Evolutionary conservation across 2,329 filamentous ascomycete genomes (phyloP).

Genomic region (Apiospora rasikravindrae): DNA sequence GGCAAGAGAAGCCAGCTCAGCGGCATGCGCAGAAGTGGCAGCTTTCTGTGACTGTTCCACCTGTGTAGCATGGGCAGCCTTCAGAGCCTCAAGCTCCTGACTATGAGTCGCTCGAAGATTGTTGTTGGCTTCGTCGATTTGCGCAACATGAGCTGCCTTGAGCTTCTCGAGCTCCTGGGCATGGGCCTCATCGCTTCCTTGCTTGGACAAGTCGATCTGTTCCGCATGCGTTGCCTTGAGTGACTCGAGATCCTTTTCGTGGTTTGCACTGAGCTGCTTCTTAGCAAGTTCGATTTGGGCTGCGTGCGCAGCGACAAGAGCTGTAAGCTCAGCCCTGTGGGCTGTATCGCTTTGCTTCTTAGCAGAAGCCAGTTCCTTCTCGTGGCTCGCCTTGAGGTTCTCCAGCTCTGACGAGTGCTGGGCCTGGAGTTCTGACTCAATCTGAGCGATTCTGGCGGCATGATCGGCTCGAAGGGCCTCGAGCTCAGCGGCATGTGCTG

Average conservation of each 20-base stretch:
- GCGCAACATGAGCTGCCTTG: conserved; percentile 21
- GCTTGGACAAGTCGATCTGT: conserved; percentile 21
- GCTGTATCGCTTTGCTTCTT: conserved; percentile 30
- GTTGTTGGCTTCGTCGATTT: conserved; percentile 23
- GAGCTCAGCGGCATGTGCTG: conserved; percentile 30
- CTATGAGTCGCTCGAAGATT: conserved; percentile 18
- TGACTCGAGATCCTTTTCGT: conserved; percentile 25
- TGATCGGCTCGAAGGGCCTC: conserved; percentile 30
- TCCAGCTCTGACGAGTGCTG: conserved; percentile 28
- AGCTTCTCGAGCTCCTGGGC: conserved; percentile 25
- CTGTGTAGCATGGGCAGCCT: conserved; percentile 28
- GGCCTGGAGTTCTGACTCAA: conserved; percentile 24
- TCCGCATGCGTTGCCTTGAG: conserved; percentile 22
- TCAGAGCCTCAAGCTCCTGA: conserved; percentile 25
- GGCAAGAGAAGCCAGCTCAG: conserved; percentile 33
- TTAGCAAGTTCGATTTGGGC: conserved; percentile 25
- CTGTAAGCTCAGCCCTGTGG: conserved; percentile 35
- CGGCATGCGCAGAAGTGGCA: conserved; percentile 29
- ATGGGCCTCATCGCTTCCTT: conserved; percentile 23
- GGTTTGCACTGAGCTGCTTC: conserved; percentile 22
- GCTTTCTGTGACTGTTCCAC: conserved; percentile 31
- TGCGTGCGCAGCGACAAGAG: conserved; percentile 28
- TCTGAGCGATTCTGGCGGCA: conserved; percentile 24
- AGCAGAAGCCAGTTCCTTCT: conserved; percentile 31
- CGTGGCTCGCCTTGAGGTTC: conserved; percentile 31